phyloP scores from a whole-genome alignment of 352 stramenopile genomes.

The Plasmopara halstedii region DNA sequence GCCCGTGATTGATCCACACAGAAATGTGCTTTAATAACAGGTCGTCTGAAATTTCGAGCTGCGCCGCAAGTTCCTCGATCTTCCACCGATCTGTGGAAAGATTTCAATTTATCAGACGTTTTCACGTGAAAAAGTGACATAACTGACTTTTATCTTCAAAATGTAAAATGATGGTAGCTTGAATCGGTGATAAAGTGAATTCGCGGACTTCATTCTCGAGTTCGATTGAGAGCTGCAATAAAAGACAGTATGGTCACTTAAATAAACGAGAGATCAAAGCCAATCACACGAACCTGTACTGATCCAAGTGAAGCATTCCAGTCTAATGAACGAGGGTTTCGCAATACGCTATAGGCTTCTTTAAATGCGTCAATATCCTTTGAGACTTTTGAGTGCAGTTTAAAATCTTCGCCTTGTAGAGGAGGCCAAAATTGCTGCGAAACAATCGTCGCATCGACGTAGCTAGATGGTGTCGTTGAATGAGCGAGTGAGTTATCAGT shows the following conservation, averaged over 20 bases:
- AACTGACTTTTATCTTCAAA: slow-evolving; percentile 89
- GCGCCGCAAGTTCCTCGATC: slow-evolving; percentile 46
- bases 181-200: slow-evolving; percentile 88
- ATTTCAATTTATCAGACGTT: not conserved
- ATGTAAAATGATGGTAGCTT: slow-evolving; percentile 92
- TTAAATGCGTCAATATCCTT: slow-evolving; percentile 83
- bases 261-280: not conserved
- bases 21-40: slow-evolving; percentile 47
- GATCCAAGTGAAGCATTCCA: slow-evolving; percentile 93
- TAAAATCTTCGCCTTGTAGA: slow-evolving; percentile 90
- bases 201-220: slow-evolving; percentile 70
- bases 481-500: not conserved
- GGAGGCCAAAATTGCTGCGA: slow-evolving; percentile 97
- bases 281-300: slow-evolving; percentile 63
- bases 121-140: not conserved
- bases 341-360: slow-evolving; percentile 88
- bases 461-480: not conserved
- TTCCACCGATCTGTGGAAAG: slow-evolving; percentile 37
- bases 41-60: slow-evolving; percentile 58
- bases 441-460: slow-evolving; percentile 91
- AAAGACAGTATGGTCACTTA: not conserved
- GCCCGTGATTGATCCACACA: slow-evolving; percentile 66
- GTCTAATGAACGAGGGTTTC: slow-evolving; percentile 90
- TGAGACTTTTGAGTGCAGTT: slow-evolving; percentile 80
- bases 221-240: slow-evolving; percentile 73